Base-by-base conservation (phyloP, 768 basidiomycete species). In the Phylloporus arenicola region DNA sequence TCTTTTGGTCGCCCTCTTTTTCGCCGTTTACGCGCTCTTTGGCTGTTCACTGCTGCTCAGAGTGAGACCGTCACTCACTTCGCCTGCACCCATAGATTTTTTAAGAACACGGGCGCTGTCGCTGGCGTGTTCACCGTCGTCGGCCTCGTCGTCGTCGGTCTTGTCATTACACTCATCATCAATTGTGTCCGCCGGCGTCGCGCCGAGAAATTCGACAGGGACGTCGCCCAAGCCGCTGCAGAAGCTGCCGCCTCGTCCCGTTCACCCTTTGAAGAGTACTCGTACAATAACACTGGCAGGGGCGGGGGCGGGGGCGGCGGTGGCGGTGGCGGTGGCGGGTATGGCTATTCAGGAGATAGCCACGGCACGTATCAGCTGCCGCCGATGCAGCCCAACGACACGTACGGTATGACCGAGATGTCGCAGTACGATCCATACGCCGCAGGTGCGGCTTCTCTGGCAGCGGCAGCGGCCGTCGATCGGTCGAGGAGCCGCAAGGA, bases 91-190 rank as follows among this genome's bases (percentile, higher is more conserved):
- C 19, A 3, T 34, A 84, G 86, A 39, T 88, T 88, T 71, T 83
- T 88, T 64, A 54, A 73, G 42, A 89, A 90, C 70, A 87, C 67
- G 17, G 83, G 79, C 19, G 87, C 85, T 0, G 82, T 88, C 1
- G 83, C 83, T 2, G 87, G 82, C 12, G 80, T 81, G 0, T 89
- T 88, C 69, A 70, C 80, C 17, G 83, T 81, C 41, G 84, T 83
- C 14, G 86, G 86, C n/a, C 57, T 89, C 30, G 62, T 86, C 45
- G 79, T 60, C 17, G 54, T 80, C 42, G 79, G 70, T 9, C 47
- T 86, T 57, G 13, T 78, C 59, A 61, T 88, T 52, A 71, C 70
- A 7, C 53, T 80, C 25, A 53, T 78, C 41, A 75, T 78, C 33
- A 80, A 75, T 50, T 66, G 68, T 52, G 53, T 86, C 56, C 82